Base-by-base conservation (phyloP, 2,329 filamentous ascomycete genomes). In the Fusarium tricinctum region DNA sequence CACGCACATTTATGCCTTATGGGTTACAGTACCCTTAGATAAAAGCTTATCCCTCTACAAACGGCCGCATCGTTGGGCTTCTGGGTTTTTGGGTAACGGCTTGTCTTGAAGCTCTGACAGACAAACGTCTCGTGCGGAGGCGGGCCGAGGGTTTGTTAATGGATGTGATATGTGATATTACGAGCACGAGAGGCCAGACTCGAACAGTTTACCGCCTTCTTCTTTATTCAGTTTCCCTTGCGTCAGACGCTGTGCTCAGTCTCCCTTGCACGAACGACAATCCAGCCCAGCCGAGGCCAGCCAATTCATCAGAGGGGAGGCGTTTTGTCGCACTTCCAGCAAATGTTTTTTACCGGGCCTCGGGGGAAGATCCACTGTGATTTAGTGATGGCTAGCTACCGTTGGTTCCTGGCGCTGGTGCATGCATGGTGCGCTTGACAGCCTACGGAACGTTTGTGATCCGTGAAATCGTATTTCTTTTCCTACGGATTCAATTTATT, bases 331-430 rank as follows among this genome's bases (percentile, higher is more conserved):
- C 30, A 26, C 33, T 9, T 54, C 19, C n/a, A 22, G 22, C 33
- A 8, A 35, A 22, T 33, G 42, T 42, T 54, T 58, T 50, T 32
- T 49, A 22, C 50, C 28, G 28, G 12, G 49, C 17, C 39, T 32
- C 6, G 30, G 45, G 35, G 12, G 7, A 10, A 39, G 26, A 48
- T 50, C 61, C 61, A 52, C 52, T 40, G 52, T 48, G 38, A 46
- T 39, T 50, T 30, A 58, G 30, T 43, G 26, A 19, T 23, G 20
- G 38, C 46, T 53, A 58, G 50, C 14, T 30, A 51, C 61, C 45
- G 46, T 59, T 64, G 46, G 52, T 65, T 33, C 52, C 61, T 59
- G 52, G 35, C 30, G 38, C 33, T 38, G 44, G n/a, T 17, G 32
- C 20, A 43, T 22, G 23, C 17, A 35, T 35, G 15, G 33, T 35